Conservation (phyloP, 2,329 filamentous ascomycete genomes). For the Fusarium zealandicum region DNA sequence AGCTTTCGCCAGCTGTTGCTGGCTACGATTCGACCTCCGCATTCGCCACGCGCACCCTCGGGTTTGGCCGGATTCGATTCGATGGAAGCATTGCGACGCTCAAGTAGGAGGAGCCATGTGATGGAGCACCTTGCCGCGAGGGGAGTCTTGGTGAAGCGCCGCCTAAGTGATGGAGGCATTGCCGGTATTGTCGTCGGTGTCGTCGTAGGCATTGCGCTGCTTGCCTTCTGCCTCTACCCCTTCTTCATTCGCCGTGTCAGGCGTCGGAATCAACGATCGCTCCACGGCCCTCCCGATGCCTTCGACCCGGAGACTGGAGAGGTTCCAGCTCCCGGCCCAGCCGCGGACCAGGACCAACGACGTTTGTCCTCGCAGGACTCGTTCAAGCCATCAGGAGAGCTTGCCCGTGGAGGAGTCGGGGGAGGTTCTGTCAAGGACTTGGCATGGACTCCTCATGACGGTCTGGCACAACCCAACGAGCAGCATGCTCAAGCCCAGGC, state of each 20-base stretch:
- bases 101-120: slow-evolving; percentile 33
- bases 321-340: slow-evolving; percentile 22
- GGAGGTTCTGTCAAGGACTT: slow-evolving; percentile 39
- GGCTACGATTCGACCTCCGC: slow-evolving; percentile 10
- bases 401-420: slow-evolving; percentile 40
- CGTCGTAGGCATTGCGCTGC: slow-evolving; percentile 44
- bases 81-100: slow-evolving; percentile 34
- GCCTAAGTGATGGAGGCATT: slow-evolving; percentile 46
- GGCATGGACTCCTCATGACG: slow-evolving; percentile 36
- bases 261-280: slow-evolving; percentile 38
- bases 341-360: slow-evolving; percentile 35
- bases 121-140: slow-evolving; percentile 33
- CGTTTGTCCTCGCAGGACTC: slow-evolving; percentile 50
- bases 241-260: slow-evolving; percentile 47
- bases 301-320: slow-evolving; percentile 45
- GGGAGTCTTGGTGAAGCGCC: slow-evolving; percentile 37
- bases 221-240: slow-evolving; percentile 51
- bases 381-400: slow-evolving; percentile 42
- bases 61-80: slow-evolving; percentile 20
- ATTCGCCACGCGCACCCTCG: slow-evolving; percentile 18
- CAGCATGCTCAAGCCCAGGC: slow-evolving; percentile 18
- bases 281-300: slow-evolving; percentile 18
- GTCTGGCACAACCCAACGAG: slow-evolving; percentile 18
- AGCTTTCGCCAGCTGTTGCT: slow-evolving; percentile 36
- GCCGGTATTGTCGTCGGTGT: slow-evolving; percentile 50